Evolutionary conservation across 495 filamentous ascomycete genomes (phyloP).

Genomic region (Tuber melanosporum): DNA sequence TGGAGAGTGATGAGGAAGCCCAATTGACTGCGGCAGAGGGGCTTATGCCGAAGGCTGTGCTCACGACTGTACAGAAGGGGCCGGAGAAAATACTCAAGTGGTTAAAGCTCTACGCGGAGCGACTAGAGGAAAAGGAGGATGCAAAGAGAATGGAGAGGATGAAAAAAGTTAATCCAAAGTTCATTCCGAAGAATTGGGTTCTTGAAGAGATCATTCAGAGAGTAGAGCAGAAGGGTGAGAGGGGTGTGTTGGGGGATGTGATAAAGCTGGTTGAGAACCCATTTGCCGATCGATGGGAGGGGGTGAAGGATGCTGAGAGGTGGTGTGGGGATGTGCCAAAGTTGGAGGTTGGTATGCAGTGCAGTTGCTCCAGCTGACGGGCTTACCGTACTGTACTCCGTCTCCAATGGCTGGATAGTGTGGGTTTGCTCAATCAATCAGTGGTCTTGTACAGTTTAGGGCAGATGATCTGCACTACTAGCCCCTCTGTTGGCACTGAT

Average conservation of each 20-base stretch:
- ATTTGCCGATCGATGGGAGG: constrained; percentile 76
- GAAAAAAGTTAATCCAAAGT: constrained; percentile 84
- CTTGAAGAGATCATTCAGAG: constrained; percentile 84
- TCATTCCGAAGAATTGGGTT: constrained; percentile 82
- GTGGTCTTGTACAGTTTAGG: not conserved
- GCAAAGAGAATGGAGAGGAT: constrained; percentile 60
- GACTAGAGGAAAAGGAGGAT: constrained; percentile 54
- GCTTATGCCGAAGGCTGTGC: constrained; percentile 24
- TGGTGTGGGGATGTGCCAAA: constrained; percentile 85
- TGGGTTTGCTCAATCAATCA: not conserved
- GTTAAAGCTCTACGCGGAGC: constrained; percentile 63
- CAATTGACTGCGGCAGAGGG: constrained; percentile 57
- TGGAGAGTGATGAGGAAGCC: constrained; percentile 54
- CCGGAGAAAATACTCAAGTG: constrained; percentile 61
- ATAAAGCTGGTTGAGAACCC: constrained; percentile 77
- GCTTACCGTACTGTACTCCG: not conserved
- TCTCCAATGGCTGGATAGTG: not conserved
- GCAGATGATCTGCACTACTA: not conserved
- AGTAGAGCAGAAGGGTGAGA: constrained; percentile 77
- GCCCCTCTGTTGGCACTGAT: not conserved
- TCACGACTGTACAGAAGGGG: constrained; percentile 48
- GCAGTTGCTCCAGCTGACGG: constrained; percentile 57
- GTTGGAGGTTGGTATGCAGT: constrained; percentile 73
- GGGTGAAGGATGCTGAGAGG: constrained; percentile 63
- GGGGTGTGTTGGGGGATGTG: constrained; percentile 64